Evolutionary conservation across 2,329 filamentous ascomycete genomes (phyloP).

Genomic region (Monosporascus cannonballus): DNA sequence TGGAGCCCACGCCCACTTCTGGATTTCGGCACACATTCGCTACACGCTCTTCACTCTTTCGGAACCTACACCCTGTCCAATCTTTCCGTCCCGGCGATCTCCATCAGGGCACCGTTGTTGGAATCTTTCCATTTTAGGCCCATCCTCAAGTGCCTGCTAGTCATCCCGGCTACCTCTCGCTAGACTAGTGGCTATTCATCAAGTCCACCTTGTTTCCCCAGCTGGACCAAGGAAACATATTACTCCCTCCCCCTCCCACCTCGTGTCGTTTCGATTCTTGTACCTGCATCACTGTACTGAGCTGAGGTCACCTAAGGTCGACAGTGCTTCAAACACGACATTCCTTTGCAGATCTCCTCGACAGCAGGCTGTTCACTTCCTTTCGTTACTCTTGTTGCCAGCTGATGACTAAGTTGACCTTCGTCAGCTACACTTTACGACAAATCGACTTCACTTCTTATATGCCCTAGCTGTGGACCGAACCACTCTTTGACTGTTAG

Average conservation of each 20-base stretch:
- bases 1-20: conserved; percentile 3
- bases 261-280: neutral
- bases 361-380: conserved; percentile 19
- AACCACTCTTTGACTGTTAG: conserved; percentile 2
- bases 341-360: neutral
- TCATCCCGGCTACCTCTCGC: neutral
- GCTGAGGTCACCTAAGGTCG: conserved; percentile 1
- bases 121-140: too few species aligned
- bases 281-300: neutral
- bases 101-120: neutral
- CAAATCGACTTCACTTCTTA: conserved; percentile 2
- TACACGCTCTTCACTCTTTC: conserved; percentile 8
- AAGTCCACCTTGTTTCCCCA: neutral
- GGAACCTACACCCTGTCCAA: conserved; percentile 3
- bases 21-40: conserved; percentile 5
- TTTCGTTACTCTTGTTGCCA: conserved; percentile 7
- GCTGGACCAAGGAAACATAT: neutral
- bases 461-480: conserved; percentile 6
- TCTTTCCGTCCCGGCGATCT: neutral
- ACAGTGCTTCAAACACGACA: conserved; percentile 3
- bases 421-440: conserved; percentile 4
- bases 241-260: neutral
- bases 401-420: conserved; percentile 18
- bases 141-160: too few species aligned
- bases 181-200: neutral